Base-by-base conservation (phyloP, 345 rosid species). In the Camelina hispida region DNA sequence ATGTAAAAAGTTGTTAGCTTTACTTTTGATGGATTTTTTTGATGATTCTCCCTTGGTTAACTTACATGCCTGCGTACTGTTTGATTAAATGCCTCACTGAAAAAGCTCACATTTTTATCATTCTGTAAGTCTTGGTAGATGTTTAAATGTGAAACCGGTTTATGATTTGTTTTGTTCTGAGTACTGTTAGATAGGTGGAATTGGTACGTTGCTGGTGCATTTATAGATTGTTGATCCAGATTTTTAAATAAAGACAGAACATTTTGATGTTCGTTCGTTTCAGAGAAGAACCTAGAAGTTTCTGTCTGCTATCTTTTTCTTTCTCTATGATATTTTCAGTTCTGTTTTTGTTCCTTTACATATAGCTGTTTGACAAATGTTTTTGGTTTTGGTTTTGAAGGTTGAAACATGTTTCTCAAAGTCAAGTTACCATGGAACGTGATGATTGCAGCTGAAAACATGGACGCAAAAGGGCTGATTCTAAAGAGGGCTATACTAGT, bases 381-480 rank as follows among this genome's bases (percentile, higher is more conserved):
- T 13, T 37, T 18, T 42, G 16, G 6, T 67, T 30, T 64, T 18
- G 53, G 17, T 65, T 71, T 71, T 34, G 13, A 64, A 62, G 80
- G 66, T 40, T 48, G 30, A 20, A 73, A 35, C 17, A 91, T 90
- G 97, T 91, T 77, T 74, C 89, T 94, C 72, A 82, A 92, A 77
- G 93, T 87, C 30, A 69, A 83, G 82, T 18, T 90, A 73, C 88
- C 89, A 0, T 92, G 97, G 97, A 88, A 95, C 73, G 95, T 87
- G 17, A 83, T 90, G 55, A 82, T 91, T 56, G 78, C 97, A n/a
- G 84, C 93, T 2, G 93, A 87, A 50, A 75, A 78, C 75, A 78
- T 90, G 79, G 96, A 85, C n/a, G 82, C 85, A 0, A 82, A 90
- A 42, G 96, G 96, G 17, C 64, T 87, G 66, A 85, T 89, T 83